These are phyloP conservation scores for Fusarium falciforme DNA, from an alignment of 2,329 filamentous ascomycete genomes.

Conservation along the genomic window DNA sequence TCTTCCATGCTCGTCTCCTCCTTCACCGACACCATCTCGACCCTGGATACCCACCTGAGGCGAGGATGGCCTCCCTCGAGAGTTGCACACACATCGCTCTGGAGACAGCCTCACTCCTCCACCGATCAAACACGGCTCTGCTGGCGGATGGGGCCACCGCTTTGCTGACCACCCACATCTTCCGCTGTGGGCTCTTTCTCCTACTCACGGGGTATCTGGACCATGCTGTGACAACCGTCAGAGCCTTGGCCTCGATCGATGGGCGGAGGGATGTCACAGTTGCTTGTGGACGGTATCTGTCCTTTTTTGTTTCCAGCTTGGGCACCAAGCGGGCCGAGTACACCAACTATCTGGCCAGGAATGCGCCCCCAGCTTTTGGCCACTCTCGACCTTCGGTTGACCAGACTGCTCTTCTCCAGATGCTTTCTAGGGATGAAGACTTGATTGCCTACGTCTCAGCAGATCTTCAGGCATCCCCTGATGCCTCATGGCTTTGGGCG, in stretches of 20 bases:
- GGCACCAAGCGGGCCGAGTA: constrained; percentile 65
- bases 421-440: constrained; percentile 77
- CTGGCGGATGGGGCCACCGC: constrained; percentile 74
- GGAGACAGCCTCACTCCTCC: constrained; percentile 82
- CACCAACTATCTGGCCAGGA: constrained; percentile 51
- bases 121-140: constrained; percentile 71
- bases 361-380: constrained; percentile 47
- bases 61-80: constrained; percentile 78
- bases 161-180: constrained; percentile 84
- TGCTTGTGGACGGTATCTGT: constrained; percentile 83
- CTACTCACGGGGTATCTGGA: constrained; percentile 80
- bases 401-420: constrained; percentile 47
- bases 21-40: constrained; percentile 91
- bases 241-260: constrained; percentile 77
- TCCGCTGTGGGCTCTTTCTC: constrained; percentile 86
- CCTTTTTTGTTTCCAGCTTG: constrained; percentile 81
- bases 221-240: constrained; percentile 77
- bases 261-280: constrained; percentile 77
- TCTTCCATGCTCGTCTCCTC: constrained; percentile 85
- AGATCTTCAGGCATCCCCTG: constrained; percentile 83
- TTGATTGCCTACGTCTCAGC: constrained; percentile 87
- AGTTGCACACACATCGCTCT: constrained; percentile 79
- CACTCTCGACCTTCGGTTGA: constrained; percentile 47
- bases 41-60: constrained; percentile 73
- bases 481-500: constrained; percentile 87